Percentiles rank a stretch among this genome's conserved stretches.
phyloP scores from a whole-genome alignment of 148 eudicot species.

The Rheum nobile region DNA sequence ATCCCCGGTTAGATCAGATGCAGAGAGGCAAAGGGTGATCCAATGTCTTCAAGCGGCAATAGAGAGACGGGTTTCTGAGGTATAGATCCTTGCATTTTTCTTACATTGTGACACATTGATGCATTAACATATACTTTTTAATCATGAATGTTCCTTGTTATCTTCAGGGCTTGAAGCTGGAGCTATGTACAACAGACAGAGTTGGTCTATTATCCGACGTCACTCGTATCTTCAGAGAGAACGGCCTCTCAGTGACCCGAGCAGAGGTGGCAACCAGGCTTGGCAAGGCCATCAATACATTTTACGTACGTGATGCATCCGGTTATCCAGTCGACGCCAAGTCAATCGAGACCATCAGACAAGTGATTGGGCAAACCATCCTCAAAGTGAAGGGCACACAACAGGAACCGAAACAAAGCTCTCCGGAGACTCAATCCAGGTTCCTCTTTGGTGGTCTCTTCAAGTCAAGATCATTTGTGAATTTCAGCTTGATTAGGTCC shows the following conservation, averaged over 20 bases:
- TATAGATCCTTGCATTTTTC: constrained; percentile 12
- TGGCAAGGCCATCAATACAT: constrained; percentile 74
- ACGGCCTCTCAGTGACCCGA: constrained; percentile 67
- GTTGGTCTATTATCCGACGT: constrained; percentile 66
- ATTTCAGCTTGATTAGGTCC: constrained; percentile 76
- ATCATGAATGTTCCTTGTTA: background rate
- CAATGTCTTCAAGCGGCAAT: constrained; percentile 95
- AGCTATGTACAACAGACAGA: constrained; percentile 80
- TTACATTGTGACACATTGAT: background rate
- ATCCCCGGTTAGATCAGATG: constrained; percentile 84
- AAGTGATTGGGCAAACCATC: constrained; percentile 73
- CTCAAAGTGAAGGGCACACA: constrained; percentile 62
- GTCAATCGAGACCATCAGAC: constrained; percentile 66
- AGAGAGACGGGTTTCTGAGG: constrained; percentile 87
- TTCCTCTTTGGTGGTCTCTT: constrained; percentile 77
- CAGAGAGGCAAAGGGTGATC: constrained; percentile 77
- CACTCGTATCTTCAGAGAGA: constrained; percentile 85
- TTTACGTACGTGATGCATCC: constrained; percentile 76
- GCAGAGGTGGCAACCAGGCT: constrained; percentile 74
- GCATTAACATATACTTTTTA: background rate
- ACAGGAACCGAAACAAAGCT: constrained; percentile 36
- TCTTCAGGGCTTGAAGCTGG: constrained; percentile 74
- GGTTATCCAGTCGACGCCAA: constrained; percentile 79
- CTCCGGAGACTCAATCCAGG: constrained; percentile 63
- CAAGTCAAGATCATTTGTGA: constrained; percentile 77